Evolutionary conservation across 305 asterid genomes (phyloP), one percentile per base, ranked within the genome.

Genomic region (Withania somnifera): DNA sequence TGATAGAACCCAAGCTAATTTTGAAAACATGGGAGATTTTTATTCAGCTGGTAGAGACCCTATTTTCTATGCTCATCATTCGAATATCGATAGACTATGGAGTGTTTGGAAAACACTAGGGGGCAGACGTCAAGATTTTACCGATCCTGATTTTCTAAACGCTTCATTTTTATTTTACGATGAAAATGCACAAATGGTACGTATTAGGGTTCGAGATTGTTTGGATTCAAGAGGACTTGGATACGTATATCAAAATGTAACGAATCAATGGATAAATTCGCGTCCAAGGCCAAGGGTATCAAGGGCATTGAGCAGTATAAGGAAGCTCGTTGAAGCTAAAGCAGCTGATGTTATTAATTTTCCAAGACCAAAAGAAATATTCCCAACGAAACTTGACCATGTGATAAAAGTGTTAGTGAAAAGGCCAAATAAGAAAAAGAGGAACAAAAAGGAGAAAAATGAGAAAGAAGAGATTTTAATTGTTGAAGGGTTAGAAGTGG

Each of bases 21-120:
- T 30, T 1, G 89, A 85, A 32, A 68, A 90, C 81, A 89, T 90
- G 94, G 94, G 89, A 6, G 68, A 38, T 53, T 83, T 87, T 36
- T 83, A 80, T 82, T 76, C 89, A 6, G 73, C 86, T 5, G 88
- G 51, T 2, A 69, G 87, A 36, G 89, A 87, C 68, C 83, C 86
- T 3, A 1, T 87, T 1, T 87, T 87, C 64, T 83, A 24, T 11
- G 57, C 80, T 28, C 89, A 87, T 69, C 89, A 86, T 52, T 47
- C 68, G 0, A 86, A 84, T 57, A 6, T 84, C 14, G 89, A 86
- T 36, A 47, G 89, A 17, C 26, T 86, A 51, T 86, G 89, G 89
- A n/a, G 26, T 30, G 34, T 86, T 4, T 86, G 86, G 89, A 53
- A 58, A n/a, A 53, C 40, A 13, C 38, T 61, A n/a, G 81, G 85